Evolutionary conservation across 306 rosid species (phyloP).

Genomic region (Carpinus viminea): DNA sequence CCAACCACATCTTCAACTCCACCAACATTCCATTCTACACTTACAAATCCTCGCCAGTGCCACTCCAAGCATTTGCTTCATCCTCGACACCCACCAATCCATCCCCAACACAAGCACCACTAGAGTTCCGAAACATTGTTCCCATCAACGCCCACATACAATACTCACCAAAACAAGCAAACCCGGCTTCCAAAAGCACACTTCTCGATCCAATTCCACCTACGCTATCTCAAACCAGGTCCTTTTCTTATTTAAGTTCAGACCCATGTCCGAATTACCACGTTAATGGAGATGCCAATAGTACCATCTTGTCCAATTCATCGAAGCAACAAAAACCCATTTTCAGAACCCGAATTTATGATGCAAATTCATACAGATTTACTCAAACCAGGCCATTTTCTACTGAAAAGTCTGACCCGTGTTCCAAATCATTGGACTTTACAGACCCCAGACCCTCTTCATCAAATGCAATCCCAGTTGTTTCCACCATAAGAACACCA

Average conservation of each 20-base stretch:
- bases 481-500: slow-evolving; percentile 14
- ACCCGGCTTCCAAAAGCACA: neutral
- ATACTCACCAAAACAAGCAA: neutral
- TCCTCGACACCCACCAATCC: neutral
- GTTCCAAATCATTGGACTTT: neutral
- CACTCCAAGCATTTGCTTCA: neutral
- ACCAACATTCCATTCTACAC: neutral
- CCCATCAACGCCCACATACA: neutral
- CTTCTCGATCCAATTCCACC: neutral
- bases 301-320: neutral
- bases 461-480: slow-evolving; percentile 7
- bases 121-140: neutral
- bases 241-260: neutral
- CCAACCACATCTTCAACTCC: slow-evolving; percentile 11
- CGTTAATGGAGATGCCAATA: neutral
- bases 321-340: slow-evolving; percentile 4
- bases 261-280: neutral
- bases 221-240: neutral
- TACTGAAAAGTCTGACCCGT: neutral
- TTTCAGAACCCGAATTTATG: neutral
- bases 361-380: neutral
- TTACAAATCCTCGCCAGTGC: neutral
- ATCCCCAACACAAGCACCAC: neutral
- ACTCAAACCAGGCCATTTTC: neutral
- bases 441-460: neutral